phyloP scores from a whole-genome alignment of 306 rosid genomes.

The Trichosanthes truncata region DNA sequence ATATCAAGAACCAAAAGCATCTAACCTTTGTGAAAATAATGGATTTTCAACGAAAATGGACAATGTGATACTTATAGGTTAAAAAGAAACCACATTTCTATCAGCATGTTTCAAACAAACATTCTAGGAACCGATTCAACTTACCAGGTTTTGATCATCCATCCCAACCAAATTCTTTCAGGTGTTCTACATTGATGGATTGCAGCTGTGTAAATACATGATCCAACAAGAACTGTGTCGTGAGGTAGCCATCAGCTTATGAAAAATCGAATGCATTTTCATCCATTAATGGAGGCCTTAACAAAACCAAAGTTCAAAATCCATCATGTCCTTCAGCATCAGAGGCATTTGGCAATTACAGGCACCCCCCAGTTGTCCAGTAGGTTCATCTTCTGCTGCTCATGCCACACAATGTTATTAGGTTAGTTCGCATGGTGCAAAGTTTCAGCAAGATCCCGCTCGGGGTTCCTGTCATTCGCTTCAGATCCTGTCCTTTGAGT shows the following conservation, averaged over 20 bases:
- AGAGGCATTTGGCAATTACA: not conserved
- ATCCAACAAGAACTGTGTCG: not conserved
- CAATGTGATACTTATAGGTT: not conserved
- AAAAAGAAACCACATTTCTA: not conserved
- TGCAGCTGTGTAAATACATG: not conserved
- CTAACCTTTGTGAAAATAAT: not conserved
- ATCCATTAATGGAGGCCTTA: not conserved
- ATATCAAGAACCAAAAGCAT: not conserved
- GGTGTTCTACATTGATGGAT: not conserved
- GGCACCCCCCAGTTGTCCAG: not conserved
- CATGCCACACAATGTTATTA: not conserved
- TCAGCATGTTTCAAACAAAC: not conserved
- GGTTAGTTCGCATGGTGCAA: not conserved
- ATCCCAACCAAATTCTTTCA: not conserved
- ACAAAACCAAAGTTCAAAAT: not conserved
- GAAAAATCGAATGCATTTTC: slow-evolving; percentile 4
- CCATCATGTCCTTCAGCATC: not conserved
- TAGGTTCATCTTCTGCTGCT: not conserved
- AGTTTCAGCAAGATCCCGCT: not conserved
- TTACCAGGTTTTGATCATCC: not conserved
- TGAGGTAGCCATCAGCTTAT: not conserved
- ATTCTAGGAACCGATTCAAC: not conserved
- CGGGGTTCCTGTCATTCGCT: not conserved
- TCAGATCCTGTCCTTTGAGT: not conserved
- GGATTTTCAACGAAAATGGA: slow-evolving; percentile 1